Conservation (phyloP, 176 grass and related monocot species). For the Oropetium thomaeum region DNA sequence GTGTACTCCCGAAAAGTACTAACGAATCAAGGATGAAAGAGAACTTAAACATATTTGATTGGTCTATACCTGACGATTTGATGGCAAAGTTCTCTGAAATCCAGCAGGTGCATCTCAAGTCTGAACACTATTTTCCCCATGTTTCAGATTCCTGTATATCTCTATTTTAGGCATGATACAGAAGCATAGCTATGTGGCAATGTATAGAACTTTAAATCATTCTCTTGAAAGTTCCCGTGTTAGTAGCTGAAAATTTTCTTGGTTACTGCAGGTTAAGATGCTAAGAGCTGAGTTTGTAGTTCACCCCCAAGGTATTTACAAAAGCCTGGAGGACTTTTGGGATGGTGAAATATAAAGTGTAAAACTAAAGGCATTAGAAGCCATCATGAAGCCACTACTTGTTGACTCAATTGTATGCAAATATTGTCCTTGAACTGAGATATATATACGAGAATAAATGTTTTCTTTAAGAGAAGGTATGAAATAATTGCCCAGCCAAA, state of each 20-base stretch:
- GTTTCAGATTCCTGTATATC: neutral
- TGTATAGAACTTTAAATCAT: neutral
- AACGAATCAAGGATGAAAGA: slow-evolving; percentile 47
- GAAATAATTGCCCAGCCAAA: neutral
- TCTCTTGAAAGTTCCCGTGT: neutral
- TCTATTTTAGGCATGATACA: neutral
- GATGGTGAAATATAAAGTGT: slow-evolving; percentile 43
- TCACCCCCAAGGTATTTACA: slow-evolving; percentile 36
- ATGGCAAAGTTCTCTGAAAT: slow-evolving; percentile 42
- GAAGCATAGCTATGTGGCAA: neutral
- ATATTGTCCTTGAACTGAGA: neutral
- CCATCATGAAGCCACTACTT: neutral
- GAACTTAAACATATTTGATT: slow-evolving; percentile 48
- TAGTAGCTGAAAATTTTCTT: slow-evolving; percentile 12
- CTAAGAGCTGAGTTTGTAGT: slow-evolving; percentile 16
- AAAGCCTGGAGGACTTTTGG: slow-evolving; percentile 56
- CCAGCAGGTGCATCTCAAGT: slow-evolving; percentile 28
- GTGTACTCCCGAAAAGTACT: slow-evolving; percentile 50
- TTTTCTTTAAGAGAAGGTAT: neutral
- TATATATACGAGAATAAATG: neutral
- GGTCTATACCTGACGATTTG: slow-evolving; percentile 53
- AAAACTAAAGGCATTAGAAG: neutral
- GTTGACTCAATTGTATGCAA: neutral
- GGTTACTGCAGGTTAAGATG: slow-evolving; percentile 38
- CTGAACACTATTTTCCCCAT: neutral